These are phyloP conservation scores for Talaromyces adpressus DNA, from an alignment of 495 filamentous ascomycete species.

Conservation along the genomic window DNA sequence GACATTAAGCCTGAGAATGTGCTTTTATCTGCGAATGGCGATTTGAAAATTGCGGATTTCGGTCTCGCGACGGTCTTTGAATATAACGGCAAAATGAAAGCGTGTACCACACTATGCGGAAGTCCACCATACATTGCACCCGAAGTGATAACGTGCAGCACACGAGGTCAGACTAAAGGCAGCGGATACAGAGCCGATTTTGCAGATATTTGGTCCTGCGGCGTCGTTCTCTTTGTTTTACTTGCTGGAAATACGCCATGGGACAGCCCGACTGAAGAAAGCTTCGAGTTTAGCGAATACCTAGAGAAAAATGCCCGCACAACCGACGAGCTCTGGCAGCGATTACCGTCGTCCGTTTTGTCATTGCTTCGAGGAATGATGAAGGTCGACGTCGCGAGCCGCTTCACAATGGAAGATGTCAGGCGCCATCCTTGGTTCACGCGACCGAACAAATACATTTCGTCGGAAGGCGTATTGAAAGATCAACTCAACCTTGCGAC, in stretches of 20 bases:
- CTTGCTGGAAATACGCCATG: conserved; percentile 95
- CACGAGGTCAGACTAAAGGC: conserved; percentile 41
- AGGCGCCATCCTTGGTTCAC: conserved; percentile 95
- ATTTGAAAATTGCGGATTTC: conserved; percentile 95
- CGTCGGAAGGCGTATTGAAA: conserved; percentile 62
- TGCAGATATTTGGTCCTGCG: conserved; percentile 95
- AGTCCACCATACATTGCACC: conserved; percentile 97
- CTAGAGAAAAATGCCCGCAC: conserved; percentile 69
- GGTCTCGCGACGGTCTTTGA: conserved; percentile 91
- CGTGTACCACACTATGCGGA: conserved; percentile 83
- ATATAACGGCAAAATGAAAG: conserved; percentile 72
- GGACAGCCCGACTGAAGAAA: conserved; percentile 79
- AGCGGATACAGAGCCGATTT: conserved; percentile 73
- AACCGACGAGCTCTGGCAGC: conserved; percentile 78
- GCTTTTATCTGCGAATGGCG: conserved; percentile 70
- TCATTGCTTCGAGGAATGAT: conserved; percentile 95
- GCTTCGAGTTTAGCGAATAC: conserved; percentile 83
- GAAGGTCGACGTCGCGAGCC: conserved; percentile 62
- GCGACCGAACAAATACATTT: conserved; percentile 68
- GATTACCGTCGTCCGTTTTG: conserved; percentile 66
- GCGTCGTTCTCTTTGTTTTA: conserved; percentile 92
- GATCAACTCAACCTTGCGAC: conserved; percentile 82
- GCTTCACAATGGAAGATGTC: conserved; percentile 86
- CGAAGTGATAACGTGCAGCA: conserved; percentile 63
- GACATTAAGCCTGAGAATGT: conserved; percentile 94